Evolutionary conservation across 129 eudicot species (phyloP).

Genomic region (Centaurea solstitialis): DNA sequence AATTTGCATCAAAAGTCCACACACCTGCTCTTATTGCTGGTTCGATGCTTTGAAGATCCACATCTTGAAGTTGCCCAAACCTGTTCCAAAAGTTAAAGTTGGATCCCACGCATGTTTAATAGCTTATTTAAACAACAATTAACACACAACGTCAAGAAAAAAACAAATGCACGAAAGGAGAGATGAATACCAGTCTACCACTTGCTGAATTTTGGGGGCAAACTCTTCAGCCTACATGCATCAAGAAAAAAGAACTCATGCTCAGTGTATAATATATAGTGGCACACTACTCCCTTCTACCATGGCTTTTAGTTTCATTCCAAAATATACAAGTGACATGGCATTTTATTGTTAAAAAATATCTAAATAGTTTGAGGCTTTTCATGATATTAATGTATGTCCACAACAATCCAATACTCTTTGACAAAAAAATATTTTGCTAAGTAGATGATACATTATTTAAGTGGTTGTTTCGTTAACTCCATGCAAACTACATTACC

Average conservation of each 20-base stretch:
- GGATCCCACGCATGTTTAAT: background rate
- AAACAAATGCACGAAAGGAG: background rate
- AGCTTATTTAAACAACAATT: conserved; percentile 5
- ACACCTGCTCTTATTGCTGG: conserved; percentile 96
- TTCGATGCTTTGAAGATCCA: conserved; percentile 89
- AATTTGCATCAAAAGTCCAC: background rate
- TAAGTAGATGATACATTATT: background rate
- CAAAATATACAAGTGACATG: background rate
- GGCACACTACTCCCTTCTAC: background rate
- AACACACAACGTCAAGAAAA: background rate
- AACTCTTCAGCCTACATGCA: conserved; percentile 80
- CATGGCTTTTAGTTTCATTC: background rate
- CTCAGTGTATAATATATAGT: background rate
- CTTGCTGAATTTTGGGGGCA: conserved; percentile 89
- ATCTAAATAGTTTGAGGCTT: background rate
- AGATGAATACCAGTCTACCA: conserved; percentile 76
- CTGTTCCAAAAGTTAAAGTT: conserved; percentile 36
- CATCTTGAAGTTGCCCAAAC: conserved; percentile 99
- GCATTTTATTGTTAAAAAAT: background rate
- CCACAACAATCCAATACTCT: background rate
- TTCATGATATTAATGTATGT: background rate
- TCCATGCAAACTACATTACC: background rate
- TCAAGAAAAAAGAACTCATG: background rate
- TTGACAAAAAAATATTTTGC: background rate
- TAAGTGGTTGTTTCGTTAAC: background rate